Evolutionary conservation across 2,329 filamentous ascomycete species (phyloP).

Genomic region (Trichoderma sp.): DNA sequence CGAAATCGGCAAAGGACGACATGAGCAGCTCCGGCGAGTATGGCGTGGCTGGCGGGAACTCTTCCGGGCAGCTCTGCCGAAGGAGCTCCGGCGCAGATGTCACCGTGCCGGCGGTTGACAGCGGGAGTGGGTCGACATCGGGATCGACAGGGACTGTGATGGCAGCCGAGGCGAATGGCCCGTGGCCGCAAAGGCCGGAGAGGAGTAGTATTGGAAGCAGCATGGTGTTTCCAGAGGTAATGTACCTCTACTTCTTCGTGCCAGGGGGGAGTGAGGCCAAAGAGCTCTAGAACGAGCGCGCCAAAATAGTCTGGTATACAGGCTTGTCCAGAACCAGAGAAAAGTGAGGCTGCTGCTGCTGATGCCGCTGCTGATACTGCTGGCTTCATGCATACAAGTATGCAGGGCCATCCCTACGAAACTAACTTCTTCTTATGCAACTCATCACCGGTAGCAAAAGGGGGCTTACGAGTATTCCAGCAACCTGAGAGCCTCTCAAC

Average conservation of each 20-base stretch:
- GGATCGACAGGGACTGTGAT: slow-evolving; percentile 14
- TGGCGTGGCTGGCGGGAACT: slow-evolving; percentile 24
- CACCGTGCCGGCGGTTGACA: slow-evolving; percentile 25
- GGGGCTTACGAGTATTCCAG: not conserved
- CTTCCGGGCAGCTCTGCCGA: slow-evolving; percentile 34
- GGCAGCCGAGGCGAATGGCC: not conserved
- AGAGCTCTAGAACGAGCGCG: not conserved
- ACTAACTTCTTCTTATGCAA: slow-evolving; percentile 2
- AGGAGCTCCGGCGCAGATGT: slow-evolving; percentile 32
- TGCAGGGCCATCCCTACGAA: not conserved
- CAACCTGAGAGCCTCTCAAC: not conserved
- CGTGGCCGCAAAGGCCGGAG: slow-evolving; percentile 3
- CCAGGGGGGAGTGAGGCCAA: not conserved
- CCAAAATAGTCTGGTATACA: not conserved
- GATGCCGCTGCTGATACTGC: not conserved
- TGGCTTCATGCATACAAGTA: not conserved
- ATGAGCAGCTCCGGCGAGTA: slow-evolving; percentile 29
- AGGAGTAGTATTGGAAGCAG: not conserved
- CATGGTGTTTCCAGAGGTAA: not conserved
- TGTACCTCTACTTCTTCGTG: not conserved
- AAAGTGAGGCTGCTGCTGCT: not conserved
- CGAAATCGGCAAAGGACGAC: slow-evolving; percentile 29
- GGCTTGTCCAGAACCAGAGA: not conserved
- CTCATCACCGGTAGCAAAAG: not conserved
- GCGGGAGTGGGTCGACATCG: slow-evolving; percentile 30